Evolutionary conservation across 805 yeast species (phyloP), one percentile per base, ranked within the genome.

Genomic region (Lipomyces lipofer): DNA sequence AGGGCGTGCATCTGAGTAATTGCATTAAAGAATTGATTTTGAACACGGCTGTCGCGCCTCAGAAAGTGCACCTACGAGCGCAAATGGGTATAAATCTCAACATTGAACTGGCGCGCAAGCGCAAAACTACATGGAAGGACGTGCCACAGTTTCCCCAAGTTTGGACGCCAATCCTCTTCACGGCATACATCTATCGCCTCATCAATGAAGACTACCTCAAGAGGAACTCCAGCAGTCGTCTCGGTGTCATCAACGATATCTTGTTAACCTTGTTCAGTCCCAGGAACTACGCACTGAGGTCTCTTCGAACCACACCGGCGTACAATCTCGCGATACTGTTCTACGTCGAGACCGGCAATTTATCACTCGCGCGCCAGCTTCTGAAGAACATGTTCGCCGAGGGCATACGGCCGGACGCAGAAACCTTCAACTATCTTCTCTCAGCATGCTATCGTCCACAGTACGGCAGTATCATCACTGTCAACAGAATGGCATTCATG

Each of bases 361-460:
- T 19, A 29, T 10, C 36, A 25, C 27, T 27, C 8, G 52, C 56
- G 7, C 21, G 51, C 13, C 22, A 29, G 9, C 19, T 52, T 12
- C 27, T 49, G 13, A 7, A n/a, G 2, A 19, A 30, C 21, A 43
- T 56, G 49, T 3, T 32, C 21, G 21, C 10, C 2, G 17, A 15
- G 6, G 38, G 24, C 9, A 30, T 51, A 19, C 9, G n/a, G 3
- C 59, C 57, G 13, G 36, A 51, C 22, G 45, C 47, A 12, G 44
- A 46, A 5, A 52, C 60, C 2, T 52, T 56, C 24, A 56, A 56
- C 43, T 27, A 32, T n/a, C 27, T 54, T 7, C 53, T 54, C 27
- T 35, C 43, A 13, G 28, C 54, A 13, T 40, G 47, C 19, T 13
- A 27, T 27, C 38, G 25, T 27, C 15, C 33, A 8, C 40, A 39